Conservation (phyloP, 768 basidiomycete genomes). For the Amanita muscaria region DNA sequence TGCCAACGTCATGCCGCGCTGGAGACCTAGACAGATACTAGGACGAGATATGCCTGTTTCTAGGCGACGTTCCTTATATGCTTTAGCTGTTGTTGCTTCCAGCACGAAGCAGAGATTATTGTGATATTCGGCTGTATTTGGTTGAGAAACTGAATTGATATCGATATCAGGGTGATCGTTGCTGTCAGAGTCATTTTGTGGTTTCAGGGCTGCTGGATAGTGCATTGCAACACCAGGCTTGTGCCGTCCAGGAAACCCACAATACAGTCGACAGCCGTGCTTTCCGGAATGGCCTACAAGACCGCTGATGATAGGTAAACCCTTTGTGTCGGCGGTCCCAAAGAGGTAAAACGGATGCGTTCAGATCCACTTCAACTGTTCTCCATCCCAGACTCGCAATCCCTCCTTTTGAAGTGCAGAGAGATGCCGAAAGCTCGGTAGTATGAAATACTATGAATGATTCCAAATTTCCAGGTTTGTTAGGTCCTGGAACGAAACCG, state of each 20-base stretch:
- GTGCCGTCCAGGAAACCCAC: background rate
- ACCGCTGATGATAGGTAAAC: background rate
- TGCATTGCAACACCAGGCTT: background rate
- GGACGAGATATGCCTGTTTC: background rate
- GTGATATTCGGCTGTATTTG: background rate
- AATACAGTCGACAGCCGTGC: background rate
- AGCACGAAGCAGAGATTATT: background rate
- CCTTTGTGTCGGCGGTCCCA: background rate
- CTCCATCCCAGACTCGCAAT: conserved; percentile 16
- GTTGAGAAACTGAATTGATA: background rate
- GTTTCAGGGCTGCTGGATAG: background rate
- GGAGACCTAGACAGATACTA: conserved; percentile 1
- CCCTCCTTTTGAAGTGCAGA: conserved; percentile 19
- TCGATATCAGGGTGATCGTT: conserved; percentile 5
- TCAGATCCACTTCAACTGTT: no score
- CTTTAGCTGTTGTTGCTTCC: background rate
- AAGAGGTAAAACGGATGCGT: background rate
- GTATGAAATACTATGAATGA: conserved; percentile 26
- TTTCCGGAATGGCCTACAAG: background rate
- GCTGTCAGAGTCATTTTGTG: background rate
- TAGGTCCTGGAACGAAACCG: conserved; percentile 26
- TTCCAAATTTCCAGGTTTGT: conserved; percentile 26
- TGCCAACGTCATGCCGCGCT: background rate
- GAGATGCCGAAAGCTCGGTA: conserved; percentile 25
- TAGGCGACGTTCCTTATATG: background rate